Evolutionary conservation across 179 eudicot genomes (phyloP).

Genomic region (Sideroxylon spinosum): DNA sequence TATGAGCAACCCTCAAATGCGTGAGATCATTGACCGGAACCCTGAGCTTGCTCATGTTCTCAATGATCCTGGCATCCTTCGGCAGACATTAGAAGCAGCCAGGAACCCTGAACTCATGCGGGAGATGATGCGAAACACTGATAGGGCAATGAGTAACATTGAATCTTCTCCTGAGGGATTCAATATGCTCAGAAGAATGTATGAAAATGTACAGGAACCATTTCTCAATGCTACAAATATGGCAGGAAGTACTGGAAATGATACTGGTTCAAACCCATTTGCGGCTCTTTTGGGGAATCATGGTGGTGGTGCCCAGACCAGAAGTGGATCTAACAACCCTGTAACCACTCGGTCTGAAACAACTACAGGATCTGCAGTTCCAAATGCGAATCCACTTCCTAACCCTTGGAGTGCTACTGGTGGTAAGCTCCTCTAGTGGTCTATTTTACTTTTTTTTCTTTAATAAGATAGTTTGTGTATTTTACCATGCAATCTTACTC

Average conservation of each 20-base stretch:
- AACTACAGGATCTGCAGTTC: slow-evolving; percentile 44
- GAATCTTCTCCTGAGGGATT: slow-evolving; percentile 99
- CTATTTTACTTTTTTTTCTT: too few relatives aligned
- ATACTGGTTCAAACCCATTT: slow-evolving; percentile 67
- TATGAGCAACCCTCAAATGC: slow-evolving; percentile 99
- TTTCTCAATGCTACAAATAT: slow-evolving; percentile 83
- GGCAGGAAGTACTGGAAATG: slow-evolving; percentile 59
- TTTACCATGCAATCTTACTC: neutral
- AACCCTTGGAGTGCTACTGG: slow-evolving; percentile 75
- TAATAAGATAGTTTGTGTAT: too few relatives aligned
- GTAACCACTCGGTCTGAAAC: slow-evolving; percentile 66
- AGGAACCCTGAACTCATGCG: slow-evolving; percentile 99
- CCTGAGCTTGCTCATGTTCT: slow-evolving; percentile 96
- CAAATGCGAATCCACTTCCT: slow-evolving; percentile 87
- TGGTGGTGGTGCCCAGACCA: slow-evolving; percentile 51
- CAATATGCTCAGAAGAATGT: slow-evolving; percentile 98
- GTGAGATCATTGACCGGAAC: slow-evolving; percentile 92
- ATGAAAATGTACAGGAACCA: slow-evolving; percentile 98
- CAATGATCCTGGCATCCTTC: slow-evolving; percentile 84
- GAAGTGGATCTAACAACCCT: slow-evolving; percentile 46
- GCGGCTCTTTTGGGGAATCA: slow-evolving; percentile 88
- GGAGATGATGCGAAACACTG: slow-evolving; percentile 99
- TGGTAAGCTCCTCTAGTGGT: slow-evolving; percentile 38
- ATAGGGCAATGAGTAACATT: slow-evolving; percentile 98
- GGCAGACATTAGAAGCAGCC: slow-evolving; percentile 95